These are phyloP conservation scores for Diaporthe velutina DNA, from an alignment of 2,329 filamentous ascomycete species.

Conservation along the genomic window DNA sequence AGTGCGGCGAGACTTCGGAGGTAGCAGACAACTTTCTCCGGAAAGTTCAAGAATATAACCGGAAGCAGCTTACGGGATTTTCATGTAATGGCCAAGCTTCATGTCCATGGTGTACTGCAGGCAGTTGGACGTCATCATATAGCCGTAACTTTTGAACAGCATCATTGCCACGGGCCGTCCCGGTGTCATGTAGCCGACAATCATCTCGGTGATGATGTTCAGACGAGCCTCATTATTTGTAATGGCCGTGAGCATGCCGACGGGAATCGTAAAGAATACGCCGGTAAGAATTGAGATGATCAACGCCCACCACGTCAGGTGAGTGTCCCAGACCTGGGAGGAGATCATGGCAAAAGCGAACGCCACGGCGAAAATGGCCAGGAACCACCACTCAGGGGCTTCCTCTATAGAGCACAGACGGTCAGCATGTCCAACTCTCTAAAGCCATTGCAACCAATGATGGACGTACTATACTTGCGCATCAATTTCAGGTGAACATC, in stretches of 20 bases:
- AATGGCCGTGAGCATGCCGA: conserved; percentile 50
- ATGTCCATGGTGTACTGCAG: conserved; percentile 56
- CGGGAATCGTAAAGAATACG: conserved; percentile 47
- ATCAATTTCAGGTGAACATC: conserved; percentile 38
- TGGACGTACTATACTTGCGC: conserved; percentile 28
- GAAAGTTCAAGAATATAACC: no score
- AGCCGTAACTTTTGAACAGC: conserved; percentile 65
- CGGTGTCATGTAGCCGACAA: conserved; percentile 65
- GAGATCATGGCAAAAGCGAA: conserved; percentile 35
- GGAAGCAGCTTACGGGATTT: conserved; percentile 41
- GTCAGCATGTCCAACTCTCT: neutral
- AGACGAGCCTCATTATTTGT: conserved; percentile 53
- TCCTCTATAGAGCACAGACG: neutral
- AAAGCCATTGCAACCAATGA: neutral
- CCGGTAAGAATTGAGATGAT: conserved; percentile 46
- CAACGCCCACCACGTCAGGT: conserved; percentile 38
- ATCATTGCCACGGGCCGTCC: conserved; percentile 65
- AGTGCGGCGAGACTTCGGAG: no score
- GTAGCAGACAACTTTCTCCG: no score
- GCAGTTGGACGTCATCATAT: conserved; percentile 59
- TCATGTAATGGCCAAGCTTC: conserved; percentile 60
- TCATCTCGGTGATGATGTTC: conserved; percentile 64
- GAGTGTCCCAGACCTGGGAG: conserved; percentile 29
- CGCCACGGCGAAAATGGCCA: conserved; percentile 20
- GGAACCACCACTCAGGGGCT: conserved; percentile 38